These are phyloP conservation scores for Fusarium goolgardi DNA, from an alignment of 2,329 filamentous ascomycete genomes.

Conservation along the genomic window DNA sequence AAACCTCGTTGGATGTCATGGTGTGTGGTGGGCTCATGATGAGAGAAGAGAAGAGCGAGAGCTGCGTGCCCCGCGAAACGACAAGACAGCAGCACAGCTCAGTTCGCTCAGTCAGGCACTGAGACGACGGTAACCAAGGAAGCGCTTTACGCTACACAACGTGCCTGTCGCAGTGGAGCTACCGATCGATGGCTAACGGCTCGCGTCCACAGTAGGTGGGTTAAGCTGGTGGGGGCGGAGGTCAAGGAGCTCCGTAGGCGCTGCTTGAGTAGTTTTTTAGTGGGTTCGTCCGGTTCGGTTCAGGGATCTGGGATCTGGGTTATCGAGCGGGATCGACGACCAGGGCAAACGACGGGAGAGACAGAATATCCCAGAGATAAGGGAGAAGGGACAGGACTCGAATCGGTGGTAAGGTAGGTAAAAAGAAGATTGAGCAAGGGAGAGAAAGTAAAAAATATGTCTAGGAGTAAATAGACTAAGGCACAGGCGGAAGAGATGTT, in stretches of 20 bases:
- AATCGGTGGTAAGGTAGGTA: constrained; percentile 17
- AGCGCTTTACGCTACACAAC: constrained; percentile 32
- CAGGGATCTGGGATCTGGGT: constrained; percentile 43
- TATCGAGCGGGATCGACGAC: constrained; percentile 41
- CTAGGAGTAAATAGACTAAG: constrained; percentile 11
- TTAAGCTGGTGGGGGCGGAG: constrained; percentile 33
- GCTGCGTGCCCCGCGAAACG: constrained; percentile 47
- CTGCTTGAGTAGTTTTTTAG: constrained; percentile 39
- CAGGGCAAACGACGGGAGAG: constrained; percentile 25
- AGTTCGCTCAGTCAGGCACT: constrained; percentile 20
- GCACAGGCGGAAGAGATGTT: constrained; percentile 13
- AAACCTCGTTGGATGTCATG: constrained; percentile 78
- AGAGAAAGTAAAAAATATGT: constrained; percentile 10
- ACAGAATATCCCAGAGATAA: constrained; percentile 31
- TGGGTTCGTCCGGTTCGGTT: constrained; percentile 31
- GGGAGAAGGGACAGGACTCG: constrained; percentile 14
- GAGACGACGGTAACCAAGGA: constrained; percentile 40
- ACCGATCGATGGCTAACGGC: constrained; percentile 38
- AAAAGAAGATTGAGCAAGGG: constrained; percentile 2
- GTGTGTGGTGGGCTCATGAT: constrained; percentile 68
- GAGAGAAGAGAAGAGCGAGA: constrained; percentile 48
- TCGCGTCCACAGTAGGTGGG: constrained; percentile 33
- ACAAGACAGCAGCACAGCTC: constrained; percentile 36
- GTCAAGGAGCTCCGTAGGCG: constrained; percentile 31
- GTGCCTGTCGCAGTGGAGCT: constrained; percentile 38